These are phyloP conservation scores for Artomyces pyxidatus DNA, from an alignment of 768 basidiomycete genomes.

Conservation along the genomic window DNA sequence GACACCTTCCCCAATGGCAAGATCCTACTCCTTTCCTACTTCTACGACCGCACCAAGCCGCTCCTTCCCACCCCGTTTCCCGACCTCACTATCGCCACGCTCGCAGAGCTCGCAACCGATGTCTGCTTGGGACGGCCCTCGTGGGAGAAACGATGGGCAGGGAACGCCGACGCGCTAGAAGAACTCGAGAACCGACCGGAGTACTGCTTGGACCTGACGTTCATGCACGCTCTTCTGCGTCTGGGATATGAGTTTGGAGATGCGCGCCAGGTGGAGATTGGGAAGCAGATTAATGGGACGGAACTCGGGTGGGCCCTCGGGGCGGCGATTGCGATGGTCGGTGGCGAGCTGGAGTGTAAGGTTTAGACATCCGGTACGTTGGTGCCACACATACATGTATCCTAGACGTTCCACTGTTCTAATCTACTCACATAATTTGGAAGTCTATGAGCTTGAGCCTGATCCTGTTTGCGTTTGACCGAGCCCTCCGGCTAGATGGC, in stretches of 20 bases:
- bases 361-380: constrained; percentile 17
- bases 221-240: constrained; percentile 82
- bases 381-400: neutral
- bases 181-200: constrained; percentile 83
- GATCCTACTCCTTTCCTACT: constrained; percentile 92
- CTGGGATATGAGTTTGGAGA: constrained; percentile 87
- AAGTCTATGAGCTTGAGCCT: too few relatives aligned
- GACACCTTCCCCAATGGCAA: constrained; percentile 84
- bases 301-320: constrained; percentile 94
- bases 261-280: constrained; percentile 60
- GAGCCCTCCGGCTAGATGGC: too few relatives aligned
- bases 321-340: constrained; percentile 71
- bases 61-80: constrained; percentile 41
- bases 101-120: constrained; percentile 54
- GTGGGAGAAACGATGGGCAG: constrained; percentile 49
- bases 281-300: constrained; percentile 81
- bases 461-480: too few relatives aligned
- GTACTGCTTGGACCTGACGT: constrained; percentile 93
- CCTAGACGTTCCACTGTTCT: too few relatives aligned
- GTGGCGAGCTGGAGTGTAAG: constrained; percentile 48
- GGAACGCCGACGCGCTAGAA: constrained; percentile 38
- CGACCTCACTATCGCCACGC: constrained; percentile 35
- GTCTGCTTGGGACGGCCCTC: constrained; percentile 64
- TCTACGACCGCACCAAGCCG: constrained; percentile 88
- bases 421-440: too few relatives aligned